phyloP scores from a whole-genome alignment of 1,284 basidiomycete genomes.

The Xerocomus amazonicus region DNA sequence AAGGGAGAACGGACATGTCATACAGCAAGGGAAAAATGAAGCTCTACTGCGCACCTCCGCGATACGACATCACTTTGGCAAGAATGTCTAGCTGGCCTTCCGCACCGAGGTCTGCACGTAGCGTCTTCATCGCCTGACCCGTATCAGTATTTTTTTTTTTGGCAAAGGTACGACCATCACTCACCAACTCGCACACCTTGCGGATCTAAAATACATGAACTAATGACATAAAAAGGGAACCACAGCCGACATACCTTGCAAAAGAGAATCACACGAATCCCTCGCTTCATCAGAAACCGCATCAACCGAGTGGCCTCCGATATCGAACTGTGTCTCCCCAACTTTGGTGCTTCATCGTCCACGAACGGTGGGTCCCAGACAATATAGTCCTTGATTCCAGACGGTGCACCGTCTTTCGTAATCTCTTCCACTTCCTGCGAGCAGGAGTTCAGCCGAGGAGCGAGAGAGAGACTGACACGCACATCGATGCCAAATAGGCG shows the following conservation, averaged over 20 bases:
- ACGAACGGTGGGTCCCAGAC: constrained; percentile 75
- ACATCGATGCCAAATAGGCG: constrained; percentile 68
- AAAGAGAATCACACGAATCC: constrained; percentile 82
- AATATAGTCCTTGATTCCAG: constrained; percentile 75
- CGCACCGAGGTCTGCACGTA: constrained; percentile 69
- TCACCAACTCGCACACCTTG: constrained; percentile 78
- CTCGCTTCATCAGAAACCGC: constrained; percentile 78
- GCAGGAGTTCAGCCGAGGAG: neutral
- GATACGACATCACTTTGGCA: constrained; percentile 77
- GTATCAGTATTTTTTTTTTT: neutral
- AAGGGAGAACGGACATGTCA: neutral
- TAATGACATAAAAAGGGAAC: neutral
- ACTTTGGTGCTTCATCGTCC: constrained; percentile 53
- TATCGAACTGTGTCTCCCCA: constrained; percentile 63
- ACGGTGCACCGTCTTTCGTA: constrained; percentile 81
- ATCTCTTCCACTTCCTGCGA: constrained; percentile 61
- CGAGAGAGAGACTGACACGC: neutral
- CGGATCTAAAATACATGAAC: constrained; percentile 49
- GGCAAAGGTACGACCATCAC: constrained; percentile 12
- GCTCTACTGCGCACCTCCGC: constrained; percentile 56
- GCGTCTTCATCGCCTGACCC: constrained; percentile 71
- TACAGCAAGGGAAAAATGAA: neutral
- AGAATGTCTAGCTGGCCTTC: constrained; percentile 79
- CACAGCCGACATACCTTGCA: constrained; percentile 59
- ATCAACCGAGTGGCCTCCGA: constrained; percentile 75